Evolutionary conservation across 495 filamentous ascomycete genomes (phyloP), one percentile per base, ranked within the genome.

Genomic region (Penicillium arizonense): DNA sequence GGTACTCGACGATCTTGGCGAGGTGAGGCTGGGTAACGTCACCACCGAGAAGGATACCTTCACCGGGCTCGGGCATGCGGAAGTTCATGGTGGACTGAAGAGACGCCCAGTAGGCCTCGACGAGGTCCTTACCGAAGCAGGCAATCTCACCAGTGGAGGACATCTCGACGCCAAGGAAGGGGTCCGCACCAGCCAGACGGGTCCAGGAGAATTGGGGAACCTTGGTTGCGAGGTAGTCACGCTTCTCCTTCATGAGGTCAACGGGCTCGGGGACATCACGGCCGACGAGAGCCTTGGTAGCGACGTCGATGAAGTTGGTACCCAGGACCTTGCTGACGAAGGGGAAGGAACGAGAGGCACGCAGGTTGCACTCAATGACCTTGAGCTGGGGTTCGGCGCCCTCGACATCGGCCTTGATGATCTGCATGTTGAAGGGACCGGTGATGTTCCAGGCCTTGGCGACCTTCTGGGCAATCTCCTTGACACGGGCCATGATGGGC

Each of bases 11-110:
- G 47, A 97, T 86, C 53, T 77, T 76, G 32, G 84, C 76, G 46
- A 98, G 78, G 61, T 88, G 84, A 50, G 75, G 71, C 58, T 81
- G 80, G 32, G 63, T 67, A 26, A 84, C 77, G 68, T 97, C 89
- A 58, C 94, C 94, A 52, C 94, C 94, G 60, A 97, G 90, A 28
- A 98, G 83, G 53, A 98, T 82, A 70, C 94, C 94, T 75, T 96
- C 89, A 59, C 94, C 94, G 23, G 90, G 87, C 69, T 93, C 85
- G 13, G 94, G 94, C 49, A 96, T 78, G 51, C 91, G 88, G 87
- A 98, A 98, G 83, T 97, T 98, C 94, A 97, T 98, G 56, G 90
- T 94, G 20, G 91, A 92, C 75, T 98, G 94, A 50, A 96, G 77
- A 11, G 92, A 92, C 5, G 91, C 79, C 94, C 94, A 97, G 82